Conservation (phyloP, 108 stramenopile species). For the Pseudonitzschia multiseries region DNA sequence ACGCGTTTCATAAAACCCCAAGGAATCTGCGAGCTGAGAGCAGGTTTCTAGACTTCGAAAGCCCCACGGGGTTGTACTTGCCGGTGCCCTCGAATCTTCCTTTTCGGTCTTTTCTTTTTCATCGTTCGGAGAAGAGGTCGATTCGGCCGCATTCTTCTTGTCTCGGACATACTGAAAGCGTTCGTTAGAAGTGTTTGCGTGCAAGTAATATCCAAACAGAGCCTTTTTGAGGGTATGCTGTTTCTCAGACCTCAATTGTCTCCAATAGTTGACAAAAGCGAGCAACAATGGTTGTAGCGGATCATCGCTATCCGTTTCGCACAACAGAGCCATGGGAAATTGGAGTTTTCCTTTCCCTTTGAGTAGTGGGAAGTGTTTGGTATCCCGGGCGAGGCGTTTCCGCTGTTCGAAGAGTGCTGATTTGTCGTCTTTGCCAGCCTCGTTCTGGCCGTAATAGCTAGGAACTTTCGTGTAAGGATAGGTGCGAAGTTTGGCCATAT, state of each 20-base stretch:
- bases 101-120: not conserved
- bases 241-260: not conserved
- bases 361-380: not conserved
- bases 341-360: slow-evolving; percentile 2
- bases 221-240: not conserved
- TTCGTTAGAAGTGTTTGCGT: not conserved
- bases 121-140: not conserved
- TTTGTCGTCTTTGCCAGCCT: not conserved
- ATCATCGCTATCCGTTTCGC: slow-evolving; percentile 1
- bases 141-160: not conserved
- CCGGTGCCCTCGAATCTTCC: not conserved
- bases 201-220: not conserved
- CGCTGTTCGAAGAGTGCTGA: not conserved
- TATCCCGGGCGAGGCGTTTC: not conserved
- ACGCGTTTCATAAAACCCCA: not conserved
- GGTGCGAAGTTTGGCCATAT: not conserved
- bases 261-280: slow-evolving; percentile 14
- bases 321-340: slow-evolving; percentile 9
- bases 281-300: not conserved
- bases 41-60: slow-evolving; percentile 15
- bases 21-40: not conserved
- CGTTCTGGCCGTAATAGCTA: not conserved
- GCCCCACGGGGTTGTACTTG: slow-evolving; percentile 8
- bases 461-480: slow-evolving; percentile 1
- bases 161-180: not conserved